Evolutionary conservation across 768 basidiomycete genomes (phyloP).

Genomic region (Lactarius evosmus): DNA sequence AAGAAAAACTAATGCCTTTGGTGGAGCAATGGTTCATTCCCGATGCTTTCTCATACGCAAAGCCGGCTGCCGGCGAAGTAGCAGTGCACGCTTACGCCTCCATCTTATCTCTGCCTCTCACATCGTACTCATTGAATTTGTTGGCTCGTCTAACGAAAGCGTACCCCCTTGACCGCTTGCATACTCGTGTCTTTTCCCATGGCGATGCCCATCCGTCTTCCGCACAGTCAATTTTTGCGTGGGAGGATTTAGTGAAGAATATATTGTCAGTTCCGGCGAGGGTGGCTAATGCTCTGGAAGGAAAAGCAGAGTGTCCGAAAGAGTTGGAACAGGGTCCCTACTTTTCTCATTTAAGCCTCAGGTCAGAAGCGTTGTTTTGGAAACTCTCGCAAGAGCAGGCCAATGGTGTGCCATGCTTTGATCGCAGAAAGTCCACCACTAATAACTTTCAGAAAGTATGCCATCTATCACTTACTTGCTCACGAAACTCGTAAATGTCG

Average conservation of each 20-base stretch:
- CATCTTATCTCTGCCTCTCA: constrained; percentile 50
- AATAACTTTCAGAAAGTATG: constrained; percentile 27
- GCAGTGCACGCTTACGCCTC: constrained; percentile 62
- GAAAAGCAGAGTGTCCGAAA: constrained; percentile 41
- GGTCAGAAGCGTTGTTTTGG: constrained; percentile 51
- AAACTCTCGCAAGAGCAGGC: constrained; percentile 39
- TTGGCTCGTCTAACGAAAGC: constrained; percentile 52
- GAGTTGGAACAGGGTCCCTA: constrained; percentile 56
- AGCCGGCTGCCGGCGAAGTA: constrained; percentile 48
- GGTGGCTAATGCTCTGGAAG: constrained; percentile 66
- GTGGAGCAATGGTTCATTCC: constrained; percentile 75
- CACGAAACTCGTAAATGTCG: constrained; percentile 63
- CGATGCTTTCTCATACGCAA: constrained; percentile 52
- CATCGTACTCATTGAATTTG: constrained; percentile 48
- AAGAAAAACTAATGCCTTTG: constrained; percentile 45
- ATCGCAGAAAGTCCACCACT: background rate
- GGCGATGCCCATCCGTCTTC: constrained; percentile 22
- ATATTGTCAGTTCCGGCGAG: constrained; percentile 68
- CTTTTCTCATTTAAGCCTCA: constrained; percentile 49
- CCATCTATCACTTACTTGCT: constrained; percentile 53
- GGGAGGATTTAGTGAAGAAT: constrained; percentile 76
- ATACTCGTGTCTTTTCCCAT: constrained; percentile 47
- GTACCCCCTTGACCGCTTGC: constrained; percentile 70
- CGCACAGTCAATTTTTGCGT: constrained; percentile 41
- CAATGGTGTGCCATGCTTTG: constrained; percentile 41